These are phyloP conservation scores for Penicillium expansum DNA, from an alignment of 2,329 filamentous ascomycete species.

Conservation along the genomic window DNA sequence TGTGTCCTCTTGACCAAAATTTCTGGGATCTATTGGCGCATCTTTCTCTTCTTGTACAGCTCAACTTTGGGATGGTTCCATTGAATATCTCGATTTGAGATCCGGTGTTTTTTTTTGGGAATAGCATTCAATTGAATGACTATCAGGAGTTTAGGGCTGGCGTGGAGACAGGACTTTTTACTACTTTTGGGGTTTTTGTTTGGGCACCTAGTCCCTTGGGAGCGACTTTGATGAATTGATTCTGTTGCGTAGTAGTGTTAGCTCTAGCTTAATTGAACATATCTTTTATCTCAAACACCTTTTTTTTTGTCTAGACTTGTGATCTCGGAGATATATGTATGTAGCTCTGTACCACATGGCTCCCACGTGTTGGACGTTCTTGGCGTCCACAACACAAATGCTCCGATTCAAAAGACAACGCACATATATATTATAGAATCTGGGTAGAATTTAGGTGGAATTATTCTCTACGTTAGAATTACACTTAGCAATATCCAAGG, in stretches of 20 bases:
- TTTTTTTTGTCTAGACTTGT: background rate
- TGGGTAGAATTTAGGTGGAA: background rate
- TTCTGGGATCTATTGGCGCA: slow-evolving; percentile 17
- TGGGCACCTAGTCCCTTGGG: slow-evolving; percentile 3
- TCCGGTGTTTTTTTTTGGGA: slow-evolving; percentile 21
- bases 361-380: background rate
- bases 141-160: slow-evolving; percentile 21
- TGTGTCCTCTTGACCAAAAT: slow-evolving; percentile 7
- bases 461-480: background rate
- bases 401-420: background rate
- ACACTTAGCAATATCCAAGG: background rate
- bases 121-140: too few relatives aligned
- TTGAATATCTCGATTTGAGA: slow-evolving; percentile 22
- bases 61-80: slow-evolving; percentile 21
- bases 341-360: background rate
- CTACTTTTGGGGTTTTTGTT: slow-evolving; percentile 5
- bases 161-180: slow-evolving; percentile 14
- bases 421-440: background rate
- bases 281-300: slow-evolving; percentile 4
- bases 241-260: slow-evolving; percentile 12
- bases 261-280: slow-evolving; percentile 24
- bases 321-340: background rate
- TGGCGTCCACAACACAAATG: background rate
- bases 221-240: slow-evolving; percentile 9
- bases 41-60: slow-evolving; percentile 26